Base-by-base conservation (phyloP, 225 moss, liverwort and hornwort species). In the Physcomitrellopsis africana region DNA sequence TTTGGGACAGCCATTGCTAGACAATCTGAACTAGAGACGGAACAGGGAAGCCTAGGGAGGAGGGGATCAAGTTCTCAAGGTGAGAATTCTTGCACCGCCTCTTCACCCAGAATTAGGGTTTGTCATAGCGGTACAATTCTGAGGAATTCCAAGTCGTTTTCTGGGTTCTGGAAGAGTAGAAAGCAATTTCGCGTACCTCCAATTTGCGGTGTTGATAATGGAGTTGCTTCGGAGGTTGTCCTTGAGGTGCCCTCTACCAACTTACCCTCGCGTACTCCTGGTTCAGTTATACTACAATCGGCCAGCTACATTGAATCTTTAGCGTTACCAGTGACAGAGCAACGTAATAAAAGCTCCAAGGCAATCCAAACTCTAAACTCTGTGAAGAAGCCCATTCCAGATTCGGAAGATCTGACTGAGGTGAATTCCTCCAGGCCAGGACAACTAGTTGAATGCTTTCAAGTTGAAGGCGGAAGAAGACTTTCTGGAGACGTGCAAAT, bases 401-500 rank as follows among this genome's bases (percentile, higher is more conserved):
- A 57, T 24, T 66, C 64, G 13, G 76, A 82, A 53, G 85, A 82
- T 62, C 76, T 85, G 12, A 65, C 67, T 1, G 75, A 85, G 47
- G 59, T 85, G 60, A 85, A 55, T 73, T 70, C 88, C 51, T 76
- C 83, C 53, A 78, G 76, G 66, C 77, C 85, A 48, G 87, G 81
- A 16, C 76, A 80, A 67, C 60, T 89, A 20, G 80, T 86, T 3
- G 92, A 99, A 56, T 89, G 79, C 47, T 87, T 99, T 24, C 87
- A 93, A 81, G 85, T 99, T 17, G 80, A 79, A 63, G 97, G 97
- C 27, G 93, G 97, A 49, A 67, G 83, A 26, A 69, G 76, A 26
- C 80, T 99, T 1, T 92, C 85, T n/a, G 97, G 97, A 10, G 89
- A 95, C 76, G 87, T 93, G 48, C 73, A 71, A 14, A 90, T 99